A percentile compares a stretch with the other conserved stretches of the same genome.
Evolutionary conservation across 2,329 filamentous ascomycete genomes (phyloP).

Genomic region (Penicillium concentricum): DNA sequence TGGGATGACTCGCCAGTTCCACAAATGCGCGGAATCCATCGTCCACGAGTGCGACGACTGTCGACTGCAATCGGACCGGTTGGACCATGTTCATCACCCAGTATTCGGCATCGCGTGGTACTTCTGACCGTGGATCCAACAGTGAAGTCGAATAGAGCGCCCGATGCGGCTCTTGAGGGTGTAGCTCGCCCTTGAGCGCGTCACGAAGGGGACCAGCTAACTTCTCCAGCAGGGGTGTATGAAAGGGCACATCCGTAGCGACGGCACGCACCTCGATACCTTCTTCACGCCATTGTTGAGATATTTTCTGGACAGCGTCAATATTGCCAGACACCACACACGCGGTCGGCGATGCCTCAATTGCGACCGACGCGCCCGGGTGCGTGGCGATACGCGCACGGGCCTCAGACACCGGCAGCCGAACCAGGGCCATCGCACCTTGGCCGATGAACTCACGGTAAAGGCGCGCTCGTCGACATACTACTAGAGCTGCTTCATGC

Average conservation of each 20-base stretch:
- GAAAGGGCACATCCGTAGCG: neutral
- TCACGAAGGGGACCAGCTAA: neutral
- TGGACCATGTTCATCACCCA: neutral
- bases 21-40: neutral
- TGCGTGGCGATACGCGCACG: neutral
- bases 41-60: neutral
- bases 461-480: neutral
- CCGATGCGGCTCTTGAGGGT: neutral
- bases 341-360: neutral
- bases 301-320: neutral
- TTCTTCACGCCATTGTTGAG: neutral
- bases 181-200: neutral
- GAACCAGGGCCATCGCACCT: neutral
- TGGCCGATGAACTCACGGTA: neutral
- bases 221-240: neutral
- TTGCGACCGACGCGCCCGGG: neutral
- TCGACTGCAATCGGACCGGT: neutral
- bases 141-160: neutral
- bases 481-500: neutral
- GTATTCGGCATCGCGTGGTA: neutral
- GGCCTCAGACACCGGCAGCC: neutral
- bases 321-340: neutral
- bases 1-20: neutral
- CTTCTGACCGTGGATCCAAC: neutral
- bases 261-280: neutral